These are phyloP conservation scores for Kwoniella pini DNA, from an alignment of 768 basidiomycete species.

Conservation along the genomic window DNA sequence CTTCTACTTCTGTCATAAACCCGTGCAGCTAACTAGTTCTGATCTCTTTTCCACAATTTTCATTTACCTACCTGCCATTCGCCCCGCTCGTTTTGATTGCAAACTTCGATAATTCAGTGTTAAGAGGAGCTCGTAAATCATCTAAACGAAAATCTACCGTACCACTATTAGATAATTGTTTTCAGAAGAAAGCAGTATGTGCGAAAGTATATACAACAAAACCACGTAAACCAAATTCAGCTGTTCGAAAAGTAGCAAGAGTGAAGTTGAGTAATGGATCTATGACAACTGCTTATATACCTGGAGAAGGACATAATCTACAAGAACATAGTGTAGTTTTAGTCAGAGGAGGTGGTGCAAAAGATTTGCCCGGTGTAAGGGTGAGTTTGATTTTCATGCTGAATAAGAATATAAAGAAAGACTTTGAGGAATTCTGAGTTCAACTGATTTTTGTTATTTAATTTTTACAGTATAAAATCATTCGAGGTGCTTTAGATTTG, in stretches of 20 bases:
- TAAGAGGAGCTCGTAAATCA: conserved; percentile 67
- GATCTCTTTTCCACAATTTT: no score
- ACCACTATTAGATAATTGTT: conserved; percentile 75
- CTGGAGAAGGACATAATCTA: conserved; percentile 95
- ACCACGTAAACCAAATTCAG: conserved; percentile 98
- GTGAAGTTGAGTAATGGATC: conserved; percentile 89
- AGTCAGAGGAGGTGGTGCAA: conserved; percentile 90
- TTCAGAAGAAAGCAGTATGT: conserved; percentile 91
- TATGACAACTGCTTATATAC: conserved; percentile 88
- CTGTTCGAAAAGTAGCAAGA: conserved; percentile 93
- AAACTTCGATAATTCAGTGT: no score
- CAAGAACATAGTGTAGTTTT: conserved; percentile 97
- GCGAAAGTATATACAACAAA: conserved; percentile 69
- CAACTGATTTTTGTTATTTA: background rate
- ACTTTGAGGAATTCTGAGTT: no score
- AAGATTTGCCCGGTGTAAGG: conserved; percentile 96
- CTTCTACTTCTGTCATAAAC: no score
- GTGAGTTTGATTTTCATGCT: conserved; percentile 58
- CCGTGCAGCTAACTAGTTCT: no score
- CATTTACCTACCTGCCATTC: no score
- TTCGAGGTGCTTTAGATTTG: conserved; percentile 89
- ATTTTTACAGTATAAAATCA: conserved; percentile 77
- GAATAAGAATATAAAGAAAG: no score
- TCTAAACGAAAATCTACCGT: conserved; percentile 61
- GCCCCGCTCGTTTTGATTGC: background rate